A percentile compares a stretch with the other conserved stretches of the same genome.
Evolutionary conservation across 1,284 basidiomycete species (phyloP).

Genomic region (Golubevia sp.): DNA sequence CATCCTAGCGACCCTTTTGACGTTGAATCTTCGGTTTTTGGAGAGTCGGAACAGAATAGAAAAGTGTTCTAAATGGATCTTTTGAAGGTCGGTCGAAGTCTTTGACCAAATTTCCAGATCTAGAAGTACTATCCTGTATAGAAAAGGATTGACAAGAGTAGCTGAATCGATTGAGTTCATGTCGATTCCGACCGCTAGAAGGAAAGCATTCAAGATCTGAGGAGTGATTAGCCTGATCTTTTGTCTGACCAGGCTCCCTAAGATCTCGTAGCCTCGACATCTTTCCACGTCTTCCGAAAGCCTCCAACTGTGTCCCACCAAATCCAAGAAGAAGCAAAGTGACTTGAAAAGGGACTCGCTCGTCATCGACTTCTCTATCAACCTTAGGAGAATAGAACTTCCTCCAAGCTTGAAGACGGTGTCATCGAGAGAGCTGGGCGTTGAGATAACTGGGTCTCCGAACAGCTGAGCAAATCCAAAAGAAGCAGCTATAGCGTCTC

Average conservation of each 20-base stretch:
- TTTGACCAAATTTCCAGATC: constrained; percentile 89
- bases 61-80: constrained; percentile 80
- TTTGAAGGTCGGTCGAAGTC: constrained; percentile 73
- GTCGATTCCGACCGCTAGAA: constrained; percentile 81
- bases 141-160: constrained; percentile 78
- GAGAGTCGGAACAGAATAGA: constrained; percentile 73
- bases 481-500: constrained; percentile 26
- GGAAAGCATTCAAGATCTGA: constrained; percentile 75
- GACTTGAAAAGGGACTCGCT: constrained; percentile 75
- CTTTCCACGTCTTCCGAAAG: constrained; percentile 66
- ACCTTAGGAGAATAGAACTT: constrained; percentile 26
- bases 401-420: constrained; percentile 46
- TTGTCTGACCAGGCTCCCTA: constrained; percentile 74
- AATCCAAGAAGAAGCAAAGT: constrained; percentile 75
- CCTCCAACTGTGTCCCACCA: constrained; percentile 81
- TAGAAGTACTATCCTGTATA: constrained; percentile 80
- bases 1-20: constrained; percentile 45
- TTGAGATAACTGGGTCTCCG: constrained; percentile 21
- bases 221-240: constrained; percentile 79
- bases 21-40: constrained; percentile 63
- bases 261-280: constrained; percentile 84
- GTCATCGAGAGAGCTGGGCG: too few relatives aligned
- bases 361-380: constrained; percentile 62
- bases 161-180: constrained; percentile 81
- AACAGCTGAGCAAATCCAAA: constrained; percentile 31